These are phyloP conservation scores for Graphiopsis chlorocephala DNA, from an alignment of 2,329 filamentous ascomycete species.

Conservation along the genomic window DNA sequence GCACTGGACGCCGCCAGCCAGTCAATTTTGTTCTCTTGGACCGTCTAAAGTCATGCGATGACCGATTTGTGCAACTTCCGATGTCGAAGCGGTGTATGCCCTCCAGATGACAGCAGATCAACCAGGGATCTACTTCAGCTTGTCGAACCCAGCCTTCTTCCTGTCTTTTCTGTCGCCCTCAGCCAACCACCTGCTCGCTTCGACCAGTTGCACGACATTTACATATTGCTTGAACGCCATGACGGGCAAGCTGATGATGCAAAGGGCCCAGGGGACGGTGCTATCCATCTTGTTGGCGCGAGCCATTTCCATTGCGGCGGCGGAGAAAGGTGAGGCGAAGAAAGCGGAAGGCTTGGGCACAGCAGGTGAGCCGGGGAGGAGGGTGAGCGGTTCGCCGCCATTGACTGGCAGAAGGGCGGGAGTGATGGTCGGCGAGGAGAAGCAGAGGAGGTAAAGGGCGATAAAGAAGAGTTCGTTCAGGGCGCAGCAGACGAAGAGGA, in stretches of 20 bases:
- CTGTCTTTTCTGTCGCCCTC: slow-evolving; percentile 67
- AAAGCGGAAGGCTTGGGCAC: slow-evolving; percentile 67
- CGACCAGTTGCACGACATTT: slow-evolving; percentile 90
- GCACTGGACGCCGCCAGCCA: not conserved
- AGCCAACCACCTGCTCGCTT: slow-evolving; percentile 86
- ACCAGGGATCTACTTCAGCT: slow-evolving; percentile 2
- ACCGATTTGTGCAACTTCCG: not conserved
- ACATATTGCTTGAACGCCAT: slow-evolving; percentile 92
- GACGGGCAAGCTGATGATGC: slow-evolving; percentile 74
- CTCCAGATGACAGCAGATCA: not conserved
- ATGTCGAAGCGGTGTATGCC: too few species aligned
- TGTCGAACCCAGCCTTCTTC: slow-evolving; percentile 22
- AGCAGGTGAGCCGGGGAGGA: slow-evolving; percentile 65
- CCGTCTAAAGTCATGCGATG: not conserved
- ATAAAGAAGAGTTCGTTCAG: slow-evolving; percentile 98
- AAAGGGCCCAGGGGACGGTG: slow-evolving; percentile 71
- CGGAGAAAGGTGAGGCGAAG: slow-evolving; percentile 87
- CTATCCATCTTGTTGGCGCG: slow-evolving; percentile 76
- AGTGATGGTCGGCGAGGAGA: slow-evolving; percentile 84
- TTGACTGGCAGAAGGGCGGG: slow-evolving; percentile 71
- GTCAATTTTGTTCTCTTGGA: not conserved
- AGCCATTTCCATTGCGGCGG: slow-evolving; percentile 86
- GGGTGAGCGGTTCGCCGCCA: slow-evolving; percentile 42
- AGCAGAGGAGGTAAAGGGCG: slow-evolving; percentile 93
- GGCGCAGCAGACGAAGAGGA: slow-evolving; percentile 85